Conservation (phyloP, 108 stramenopile species). For the Chaetoceros muelleri region DNA sequence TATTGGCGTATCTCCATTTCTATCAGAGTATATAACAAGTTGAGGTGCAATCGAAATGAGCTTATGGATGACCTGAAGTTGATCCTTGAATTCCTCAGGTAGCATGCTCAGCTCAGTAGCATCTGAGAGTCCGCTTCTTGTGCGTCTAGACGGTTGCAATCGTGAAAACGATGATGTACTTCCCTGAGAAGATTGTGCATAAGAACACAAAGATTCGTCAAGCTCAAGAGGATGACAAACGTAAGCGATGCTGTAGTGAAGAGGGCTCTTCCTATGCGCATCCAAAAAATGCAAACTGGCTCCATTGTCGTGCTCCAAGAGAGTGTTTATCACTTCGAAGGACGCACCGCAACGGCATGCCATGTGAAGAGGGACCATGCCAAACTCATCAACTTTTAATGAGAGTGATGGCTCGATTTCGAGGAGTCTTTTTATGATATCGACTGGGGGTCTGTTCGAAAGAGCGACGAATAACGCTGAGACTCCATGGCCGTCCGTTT, state of each 20-base stretch:
- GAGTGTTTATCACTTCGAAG: not conserved
- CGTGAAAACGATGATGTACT: not conserved
- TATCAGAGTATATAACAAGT: not conserved
- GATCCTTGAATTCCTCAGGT: not conserved
- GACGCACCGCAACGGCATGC: not conserved
- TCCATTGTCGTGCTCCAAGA: not conserved
- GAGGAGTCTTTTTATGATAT: not conserved
- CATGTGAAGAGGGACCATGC: not conserved
- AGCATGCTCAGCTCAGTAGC: not conserved
- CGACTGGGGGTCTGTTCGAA: not conserved
- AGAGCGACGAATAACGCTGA: not conserved
- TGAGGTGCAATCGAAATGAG: not conserved
- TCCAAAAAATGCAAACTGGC: not conserved
- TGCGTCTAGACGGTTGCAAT: not conserved
- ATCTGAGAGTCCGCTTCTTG: not conserved
- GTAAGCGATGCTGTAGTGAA: not conserved
- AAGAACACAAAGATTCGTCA: not conserved
- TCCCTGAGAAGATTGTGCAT: not conserved
- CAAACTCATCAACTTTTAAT: conserved; percentile 7
- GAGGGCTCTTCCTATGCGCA: not conserved
- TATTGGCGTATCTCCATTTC: not conserved
- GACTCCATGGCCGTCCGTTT: not conserved
- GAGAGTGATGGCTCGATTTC: not conserved
- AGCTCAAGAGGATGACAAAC: not conserved
- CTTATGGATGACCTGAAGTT: not conserved